phyloP scores from a whole-genome alignment of 805 yeast genomes.

The Candida caryicola region DNA sequence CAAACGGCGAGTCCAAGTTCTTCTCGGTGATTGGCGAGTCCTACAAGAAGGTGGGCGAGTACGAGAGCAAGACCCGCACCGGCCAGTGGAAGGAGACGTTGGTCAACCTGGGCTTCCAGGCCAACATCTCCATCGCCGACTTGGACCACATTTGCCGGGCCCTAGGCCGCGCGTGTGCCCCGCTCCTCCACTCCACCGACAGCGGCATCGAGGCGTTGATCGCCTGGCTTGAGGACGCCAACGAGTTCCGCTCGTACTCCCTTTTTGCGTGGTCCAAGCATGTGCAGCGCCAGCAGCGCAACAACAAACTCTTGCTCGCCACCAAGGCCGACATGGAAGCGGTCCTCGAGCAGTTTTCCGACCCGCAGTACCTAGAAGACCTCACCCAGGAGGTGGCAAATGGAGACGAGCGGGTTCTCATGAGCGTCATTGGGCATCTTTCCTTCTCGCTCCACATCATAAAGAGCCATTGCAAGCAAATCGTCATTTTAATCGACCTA shows the following conservation, averaged over 20 bases:
- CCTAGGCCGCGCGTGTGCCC: conserved; percentile 16
- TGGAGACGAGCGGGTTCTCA: conserved; percentile 22
- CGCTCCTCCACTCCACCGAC: conserved; percentile 16
- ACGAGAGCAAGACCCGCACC: conserved; percentile 21
- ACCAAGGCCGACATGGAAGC: conserved; percentile 11
- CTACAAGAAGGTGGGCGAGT: conserved; percentile 29
- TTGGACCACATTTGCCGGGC: conserved; percentile 24
- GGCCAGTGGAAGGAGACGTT: conserved; percentile 17
- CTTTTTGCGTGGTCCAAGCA: conserved; percentile 11
- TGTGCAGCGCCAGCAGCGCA: conserved; percentile 13
- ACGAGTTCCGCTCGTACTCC: conserved; percentile 23
- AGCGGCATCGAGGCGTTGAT: conserved; percentile 15
- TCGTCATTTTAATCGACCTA: conserved; percentile 16
- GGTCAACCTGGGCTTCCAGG: conserved; percentile 11
- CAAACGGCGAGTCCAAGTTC: conserved; percentile 21
- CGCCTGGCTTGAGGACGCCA: conserved; percentile 29
- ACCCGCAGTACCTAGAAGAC: conserved; percentile 5
- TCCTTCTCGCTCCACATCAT: conserved; percentile 19
- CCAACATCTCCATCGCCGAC: conserved; percentile 17
- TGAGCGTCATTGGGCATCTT: conserved; percentile 25
- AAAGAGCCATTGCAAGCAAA: conserved; percentile 14
- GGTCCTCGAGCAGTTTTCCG: conserved; percentile 7
- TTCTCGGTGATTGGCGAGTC: conserved; percentile 25
- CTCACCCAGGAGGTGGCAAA: conserved; percentile 7
- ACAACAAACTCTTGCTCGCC: conserved; percentile 12